Conservation (phyloP, 192 early-diverging fungal species). For the Gaertneriomyces sp. region DNA sequence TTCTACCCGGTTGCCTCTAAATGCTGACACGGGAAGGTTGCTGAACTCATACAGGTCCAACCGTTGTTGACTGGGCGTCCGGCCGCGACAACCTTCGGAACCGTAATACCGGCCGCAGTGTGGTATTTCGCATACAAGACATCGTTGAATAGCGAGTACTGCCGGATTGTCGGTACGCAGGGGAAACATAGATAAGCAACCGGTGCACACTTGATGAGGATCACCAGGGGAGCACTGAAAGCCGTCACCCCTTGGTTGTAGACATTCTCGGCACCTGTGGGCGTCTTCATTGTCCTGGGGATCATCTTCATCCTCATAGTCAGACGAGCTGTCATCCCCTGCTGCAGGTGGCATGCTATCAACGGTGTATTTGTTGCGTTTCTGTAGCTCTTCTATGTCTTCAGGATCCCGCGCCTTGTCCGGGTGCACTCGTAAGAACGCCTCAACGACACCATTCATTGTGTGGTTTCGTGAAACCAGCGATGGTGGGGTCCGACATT, state of each 20-base stretch:
- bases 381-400: constrained; percentile 23
- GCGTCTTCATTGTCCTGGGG: constrained; percentile 23
- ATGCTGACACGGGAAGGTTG: neutral
- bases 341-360: neutral
- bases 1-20: neutral
- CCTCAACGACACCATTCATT: constrained; percentile 18
- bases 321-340: neutral
- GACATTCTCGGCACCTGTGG: constrained; percentile 2
- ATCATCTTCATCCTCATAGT: constrained; percentile 13
- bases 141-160: constrained; percentile 3
- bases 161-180: constrained; percentile 13
- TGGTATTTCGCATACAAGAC: neutral
- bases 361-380: constrained; percentile 10
- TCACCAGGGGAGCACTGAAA: too few relatives aligned
- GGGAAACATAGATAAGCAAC: constrained; percentile 3
- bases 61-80: neutral
- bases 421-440: constrained; percentile 18
- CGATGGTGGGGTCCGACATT: constrained; percentile 18
- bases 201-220: neutral
- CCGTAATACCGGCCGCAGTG: neutral
- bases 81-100: too few relatives aligned
- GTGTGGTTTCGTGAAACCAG: constrained; percentile 27
- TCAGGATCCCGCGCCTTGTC: constrained; percentile 1
- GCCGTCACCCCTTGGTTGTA: neutral
- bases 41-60: neutral